Evolutionary conservation across 306 rosid genomes (phyloP).

Genomic region (Ziziphus jujuba): DNA sequence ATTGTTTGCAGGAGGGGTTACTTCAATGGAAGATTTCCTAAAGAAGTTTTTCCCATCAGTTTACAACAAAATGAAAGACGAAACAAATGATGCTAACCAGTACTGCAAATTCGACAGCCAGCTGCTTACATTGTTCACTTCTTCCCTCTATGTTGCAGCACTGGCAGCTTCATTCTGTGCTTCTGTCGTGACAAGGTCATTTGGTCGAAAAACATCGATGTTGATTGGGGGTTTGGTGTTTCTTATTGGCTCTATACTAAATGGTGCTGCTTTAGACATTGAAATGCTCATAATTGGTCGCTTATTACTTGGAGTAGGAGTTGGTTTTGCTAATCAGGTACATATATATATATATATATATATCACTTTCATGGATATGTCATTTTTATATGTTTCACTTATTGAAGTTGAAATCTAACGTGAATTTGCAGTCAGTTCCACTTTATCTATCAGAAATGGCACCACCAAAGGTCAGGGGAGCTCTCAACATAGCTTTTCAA

Average conservation of each 20-base stretch:
- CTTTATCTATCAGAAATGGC: conserved; percentile 53
- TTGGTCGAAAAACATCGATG: conserved; percentile 44
- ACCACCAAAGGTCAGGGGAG: conserved; percentile 44
- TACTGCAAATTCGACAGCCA: conserved; percentile 39
- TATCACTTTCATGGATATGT: too few species aligned
- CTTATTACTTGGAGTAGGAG: conserved; percentile 33
- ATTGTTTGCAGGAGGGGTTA: conserved; percentile 37
- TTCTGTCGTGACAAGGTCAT: conserved; percentile 30
- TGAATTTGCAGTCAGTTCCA: conserved; percentile 34
- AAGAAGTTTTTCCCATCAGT: conserved; percentile 31
- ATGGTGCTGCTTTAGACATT: conserved; percentile 13
- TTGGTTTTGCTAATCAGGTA: conserved; percentile 51
- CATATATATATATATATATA: not conserved
- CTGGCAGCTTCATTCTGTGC: conserved; percentile 41
- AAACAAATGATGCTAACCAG: not conserved
- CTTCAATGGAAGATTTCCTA: conserved; percentile 38
- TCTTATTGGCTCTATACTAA: conserved; percentile 30
- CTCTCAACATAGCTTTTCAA: conserved; percentile 44
- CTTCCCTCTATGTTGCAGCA: conserved; percentile 47
- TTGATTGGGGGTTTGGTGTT: conserved; percentile 26
- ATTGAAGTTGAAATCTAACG: not conserved
- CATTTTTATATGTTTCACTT: not conserved
- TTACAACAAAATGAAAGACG: not conserved
- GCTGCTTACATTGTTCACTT: conserved; percentile 33
- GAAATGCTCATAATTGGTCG: conserved; percentile 38